Percentiles rank a stretch among this genome's conserved stretches.
Conservation (phyloP, 768 basidiomycete species). For the Lactarius hengduanensis region DNA sequence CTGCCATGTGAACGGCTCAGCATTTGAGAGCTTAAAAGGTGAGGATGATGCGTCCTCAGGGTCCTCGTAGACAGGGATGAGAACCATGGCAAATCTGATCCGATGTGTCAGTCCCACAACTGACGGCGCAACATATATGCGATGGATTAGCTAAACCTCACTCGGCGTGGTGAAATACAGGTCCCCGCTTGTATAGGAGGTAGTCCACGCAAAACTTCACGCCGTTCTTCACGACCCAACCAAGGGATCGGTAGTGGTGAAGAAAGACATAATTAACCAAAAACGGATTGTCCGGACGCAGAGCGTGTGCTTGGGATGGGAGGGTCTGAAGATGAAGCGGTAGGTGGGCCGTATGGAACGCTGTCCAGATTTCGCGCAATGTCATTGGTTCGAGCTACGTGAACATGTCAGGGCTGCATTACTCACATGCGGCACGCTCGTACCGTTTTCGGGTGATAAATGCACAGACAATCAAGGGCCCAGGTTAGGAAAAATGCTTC, state of each 20-base stretch:
- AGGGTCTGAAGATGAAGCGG: constrained; percentile 37
- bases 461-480: constrained; percentile 77
- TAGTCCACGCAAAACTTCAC: constrained; percentile 98
- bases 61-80: constrained; percentile 89
- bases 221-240: constrained; percentile 95
- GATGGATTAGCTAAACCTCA: constrained; percentile 42
- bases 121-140: not conserved
- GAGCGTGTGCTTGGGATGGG: constrained; percentile 28
- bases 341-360: constrained; percentile 58
- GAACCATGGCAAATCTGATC: constrained; percentile 82
- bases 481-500: constrained; percentile 90
- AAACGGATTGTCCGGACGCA: constrained; percentile 87
- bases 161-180: constrained; percentile 96
- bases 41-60: constrained; percentile 65
- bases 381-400: constrained; percentile 53
- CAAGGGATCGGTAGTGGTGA: constrained; percentile 93
- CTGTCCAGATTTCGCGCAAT: constrained; percentile 58
- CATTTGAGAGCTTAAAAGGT: constrained; percentile 61
- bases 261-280: constrained; percentile 86
- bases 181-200: constrained; percentile 90
- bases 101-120: not conserved
- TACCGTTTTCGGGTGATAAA: constrained; percentile 68
- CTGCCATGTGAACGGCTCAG: constrained; percentile 80
- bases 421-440: constrained; percentile 29
- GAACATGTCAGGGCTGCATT: constrained; percentile 11